Evolutionary conservation across 2,329 filamentous ascomycete species (phyloP).

Genomic region (Xylaria sp.): DNA sequence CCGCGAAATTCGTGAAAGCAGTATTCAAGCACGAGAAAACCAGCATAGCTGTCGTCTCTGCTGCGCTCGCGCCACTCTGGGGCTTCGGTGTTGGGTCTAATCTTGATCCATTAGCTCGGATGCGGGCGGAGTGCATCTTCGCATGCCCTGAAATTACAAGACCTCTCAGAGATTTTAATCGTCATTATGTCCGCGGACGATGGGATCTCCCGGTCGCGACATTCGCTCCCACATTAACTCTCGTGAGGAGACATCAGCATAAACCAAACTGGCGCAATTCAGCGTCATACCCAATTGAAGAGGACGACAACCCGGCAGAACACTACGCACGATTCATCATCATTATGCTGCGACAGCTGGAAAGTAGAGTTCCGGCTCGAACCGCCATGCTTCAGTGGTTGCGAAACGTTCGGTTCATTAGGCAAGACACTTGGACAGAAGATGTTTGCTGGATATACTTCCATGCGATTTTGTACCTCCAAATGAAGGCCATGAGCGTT

Average conservation of each 20-base stretch:
- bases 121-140: conserved; percentile 32
- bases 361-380: not conserved
- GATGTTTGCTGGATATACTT: conserved; percentile 35
- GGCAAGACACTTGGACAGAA: conserved; percentile 7
- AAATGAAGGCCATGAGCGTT: conserved; percentile 33
- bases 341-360: not conserved
- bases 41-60: conserved; percentile 27
- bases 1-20: conserved; percentile 23
- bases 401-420: not conserved
- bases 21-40: conserved; percentile 29
- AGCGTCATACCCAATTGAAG: not conserved
- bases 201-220: conserved; percentile 30
- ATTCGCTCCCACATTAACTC: conserved; percentile 17
- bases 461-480: conserved; percentile 36
- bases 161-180: conserved; percentile 30
- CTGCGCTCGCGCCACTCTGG: conserved; percentile 32
- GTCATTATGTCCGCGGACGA: conserved; percentile 7
- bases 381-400: conserved; percentile 32
- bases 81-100: conserved; percentile 29
- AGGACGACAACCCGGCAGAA: conserved; percentile 22
- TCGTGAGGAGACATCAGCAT: conserved; percentile 8
- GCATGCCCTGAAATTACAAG: conserved; percentile 22
- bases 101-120: conserved; percentile 22
- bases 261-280: conserved; percentile 7
- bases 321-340: conserved; percentile 35